Conservation (phyloP, 805 yeast genomes). For the Saccharomycopsis malanga region DNA sequence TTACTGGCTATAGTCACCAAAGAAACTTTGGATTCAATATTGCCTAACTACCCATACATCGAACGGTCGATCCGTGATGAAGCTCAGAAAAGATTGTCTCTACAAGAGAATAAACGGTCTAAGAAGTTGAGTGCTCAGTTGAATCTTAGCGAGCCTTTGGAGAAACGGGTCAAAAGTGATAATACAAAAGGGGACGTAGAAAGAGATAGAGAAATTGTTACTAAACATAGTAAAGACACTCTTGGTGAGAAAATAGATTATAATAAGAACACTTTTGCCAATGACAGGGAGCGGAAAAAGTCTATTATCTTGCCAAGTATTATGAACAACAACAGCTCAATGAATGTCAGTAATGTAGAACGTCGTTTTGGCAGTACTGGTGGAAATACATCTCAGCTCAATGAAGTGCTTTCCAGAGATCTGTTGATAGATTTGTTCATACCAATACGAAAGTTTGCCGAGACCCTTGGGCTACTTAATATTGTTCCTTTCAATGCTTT, state of each 20-base stretch:
- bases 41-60: constrained; percentile 55
- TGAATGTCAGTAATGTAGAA: constrained; percentile 2
- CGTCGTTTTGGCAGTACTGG: not conserved
- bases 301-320: constrained; percentile 15
- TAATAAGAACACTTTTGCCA: not conserved
- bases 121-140: constrained; percentile 12
- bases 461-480: not conserved
- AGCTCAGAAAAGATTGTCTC: constrained; percentile 68
- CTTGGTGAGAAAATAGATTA: not conserved
- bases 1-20: constrained; percentile 62
- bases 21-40: constrained; percentile 50
- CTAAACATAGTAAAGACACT: not conserved
- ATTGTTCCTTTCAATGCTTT: constrained; percentile 7
- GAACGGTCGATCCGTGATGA: constrained; percentile 69
- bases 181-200: too few relatives aligned
- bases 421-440: constrained; percentile 7
- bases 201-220: not conserved
- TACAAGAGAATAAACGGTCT: constrained; percentile 51
- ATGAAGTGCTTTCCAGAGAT: not conserved
- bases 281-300: constrained; percentile 11
- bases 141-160: not conserved
- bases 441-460: constrained; percentile 5
- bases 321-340: not conserved
- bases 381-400: not conserved
- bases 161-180: not conserved